Conservation (phyloP, 352 stramenopile species). For the Pythium periplocum region DNA sequence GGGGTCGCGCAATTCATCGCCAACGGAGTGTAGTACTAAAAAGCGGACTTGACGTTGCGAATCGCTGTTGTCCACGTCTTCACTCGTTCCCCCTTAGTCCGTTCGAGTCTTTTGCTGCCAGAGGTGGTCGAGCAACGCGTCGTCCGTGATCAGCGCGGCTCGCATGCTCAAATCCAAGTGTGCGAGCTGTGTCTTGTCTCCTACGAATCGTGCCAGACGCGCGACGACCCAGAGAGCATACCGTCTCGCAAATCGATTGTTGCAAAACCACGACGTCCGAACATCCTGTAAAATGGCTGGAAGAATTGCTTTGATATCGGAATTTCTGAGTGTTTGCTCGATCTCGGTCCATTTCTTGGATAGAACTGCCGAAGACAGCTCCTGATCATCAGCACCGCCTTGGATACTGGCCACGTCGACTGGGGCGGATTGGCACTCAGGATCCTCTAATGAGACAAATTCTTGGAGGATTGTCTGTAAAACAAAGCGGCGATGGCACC, state of each 20-base stretch:
- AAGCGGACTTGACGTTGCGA: neutral
- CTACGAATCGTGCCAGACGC: neutral
- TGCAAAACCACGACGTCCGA: slow-evolving; percentile 33
- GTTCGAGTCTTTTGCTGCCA: slow-evolving; percentile 7
- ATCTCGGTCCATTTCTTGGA: too few relatives aligned
- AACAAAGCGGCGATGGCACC: slow-evolving; percentile 74
- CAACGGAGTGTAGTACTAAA: slow-evolving; percentile 13
- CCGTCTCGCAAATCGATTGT: slow-evolving; percentile 32
- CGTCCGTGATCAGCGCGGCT: slow-evolving; percentile 1
- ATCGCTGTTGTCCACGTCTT: too few relatives aligned
- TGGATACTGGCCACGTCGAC: too few relatives aligned
- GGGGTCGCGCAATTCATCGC: slow-evolving; percentile 55
- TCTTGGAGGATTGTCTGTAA: slow-evolving; percentile 33
- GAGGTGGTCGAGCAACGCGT: slow-evolving; percentile 26
- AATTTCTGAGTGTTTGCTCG: too few relatives aligned
- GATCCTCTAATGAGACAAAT: too few relatives aligned
- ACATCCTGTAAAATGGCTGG: slow-evolving; percentile 25
- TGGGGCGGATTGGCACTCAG: too few relatives aligned
- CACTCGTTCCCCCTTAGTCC: too few relatives aligned
- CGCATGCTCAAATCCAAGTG: slow-evolving; percentile 11
- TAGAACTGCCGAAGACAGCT: too few relatives aligned
- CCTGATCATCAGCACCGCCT: neutral
- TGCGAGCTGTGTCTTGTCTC: slow-evolving; percentile 10
- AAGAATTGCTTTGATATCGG: too few relatives aligned
- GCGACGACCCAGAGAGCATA: slow-evolving; percentile 37